Evolutionary conservation across 176 grass and related monocot genomes (phyloP), one percentile per base, ranked within the genome.

Genomic region (Secale cereale): DNA sequence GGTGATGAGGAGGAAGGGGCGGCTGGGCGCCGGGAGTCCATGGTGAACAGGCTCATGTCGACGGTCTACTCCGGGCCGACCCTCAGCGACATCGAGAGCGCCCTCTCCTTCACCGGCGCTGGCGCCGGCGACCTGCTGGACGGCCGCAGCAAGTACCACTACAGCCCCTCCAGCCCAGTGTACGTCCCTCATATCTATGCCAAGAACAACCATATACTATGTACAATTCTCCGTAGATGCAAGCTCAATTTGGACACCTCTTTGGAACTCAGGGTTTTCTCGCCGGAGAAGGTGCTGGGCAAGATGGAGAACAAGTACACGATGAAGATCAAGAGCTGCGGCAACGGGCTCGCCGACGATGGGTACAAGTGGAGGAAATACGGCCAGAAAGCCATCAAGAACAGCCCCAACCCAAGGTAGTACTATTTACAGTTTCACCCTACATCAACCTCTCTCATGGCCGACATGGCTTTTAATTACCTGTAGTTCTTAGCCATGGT

Each of bases 351-450:
- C 17, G 87, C 84, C 3, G 97, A 99, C 39, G 97, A 99, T 86
- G 97, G 93, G 7, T 99, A 99, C 78, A 99, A 92, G 73, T 99
- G 97, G 97, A 95, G 97, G 81, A 99, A 96, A 25, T 96, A 99
- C 33, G 93, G 97, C 12, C 97, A 94, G 52, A 99, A 99, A 89
- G 91, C 97, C 31, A 99, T 99, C 72, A 99, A 99, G 88, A 99
- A 99, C 65, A 98, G 96, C 78, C 93, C 96, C 50, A 93, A 98
- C 74, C 96, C 97, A 62, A 99, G 97, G 97, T 97, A 62, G 2
- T 41, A 56, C 48, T 7, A 17, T 19, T 4, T 54, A 20, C 16
- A 16, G 14, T 48, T 54, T 54, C 17, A 7, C 50, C 15, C 16
- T 2, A 0, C 7, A 54, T 54, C 50, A 19, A 48, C 23, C 35